Evolutionary conservation across 305 asterid genomes (phyloP).

Genomic region (Rubia peregrina): DNA sequence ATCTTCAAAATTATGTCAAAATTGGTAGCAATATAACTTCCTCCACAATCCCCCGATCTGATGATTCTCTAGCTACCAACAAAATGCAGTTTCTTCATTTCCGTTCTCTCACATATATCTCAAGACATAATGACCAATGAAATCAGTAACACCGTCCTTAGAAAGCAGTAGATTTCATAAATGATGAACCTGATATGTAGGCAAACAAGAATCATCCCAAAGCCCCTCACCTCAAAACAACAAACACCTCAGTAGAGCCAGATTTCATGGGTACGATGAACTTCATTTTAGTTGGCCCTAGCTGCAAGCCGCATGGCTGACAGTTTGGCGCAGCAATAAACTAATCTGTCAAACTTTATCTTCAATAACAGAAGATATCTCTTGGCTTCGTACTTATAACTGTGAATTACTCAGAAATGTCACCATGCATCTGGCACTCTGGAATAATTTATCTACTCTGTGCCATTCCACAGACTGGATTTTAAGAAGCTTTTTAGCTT

Average conservation of each 20-base stretch:
- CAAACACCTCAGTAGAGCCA: not conserved
- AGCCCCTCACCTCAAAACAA: not conserved
- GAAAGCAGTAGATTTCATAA: not conserved
- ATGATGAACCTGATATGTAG: not conserved
- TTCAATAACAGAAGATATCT: not conserved
- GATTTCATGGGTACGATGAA: not conserved
- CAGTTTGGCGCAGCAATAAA: not conserved
- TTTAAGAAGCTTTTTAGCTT: constrained; percentile 60
- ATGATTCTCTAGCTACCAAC: not conserved
- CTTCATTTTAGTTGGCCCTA: not conserved
- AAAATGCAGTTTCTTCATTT: not conserved
- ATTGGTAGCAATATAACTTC: not conserved
- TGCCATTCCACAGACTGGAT: constrained; percentile 75
- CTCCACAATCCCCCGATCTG: not conserved
- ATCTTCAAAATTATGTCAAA: not conserved
- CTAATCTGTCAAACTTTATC: constrained; percentile 5
- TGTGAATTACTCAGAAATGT: constrained; percentile 81
- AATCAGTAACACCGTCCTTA: not conserved
- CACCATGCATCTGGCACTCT: constrained; percentile 76
- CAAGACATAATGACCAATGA: not conserved
- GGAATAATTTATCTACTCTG: constrained; percentile 62
- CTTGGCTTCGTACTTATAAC: constrained; percentile 29
- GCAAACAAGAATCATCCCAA: not conserved
- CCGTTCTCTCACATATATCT: not conserved
- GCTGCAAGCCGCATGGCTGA: not conserved